A percentile compares a stretch with the other conserved stretches of the same genome.
phyloP scores from a whole-genome alignment of 768 basidiomycete genomes.

The Hysterangium stoloniferum region DNA sequence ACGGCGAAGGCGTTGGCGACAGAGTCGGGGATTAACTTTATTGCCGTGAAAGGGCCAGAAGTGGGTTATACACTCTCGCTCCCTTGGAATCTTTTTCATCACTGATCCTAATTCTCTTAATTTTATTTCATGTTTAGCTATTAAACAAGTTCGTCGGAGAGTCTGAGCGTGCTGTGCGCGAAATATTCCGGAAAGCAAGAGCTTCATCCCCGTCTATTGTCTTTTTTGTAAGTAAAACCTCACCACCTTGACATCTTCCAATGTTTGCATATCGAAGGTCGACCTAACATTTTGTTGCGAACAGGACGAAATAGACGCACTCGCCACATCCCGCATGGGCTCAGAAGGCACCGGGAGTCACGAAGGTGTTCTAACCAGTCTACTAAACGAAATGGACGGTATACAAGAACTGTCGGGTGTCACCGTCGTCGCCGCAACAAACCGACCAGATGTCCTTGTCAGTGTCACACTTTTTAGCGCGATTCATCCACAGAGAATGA shows the following conservation, averaged over 20 bases:
- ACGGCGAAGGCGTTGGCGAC: constrained; percentile 87
- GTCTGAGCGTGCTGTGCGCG: constrained; percentile 89
- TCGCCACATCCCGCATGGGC: constrained; percentile 66
- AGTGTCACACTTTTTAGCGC: constrained; percentile 25
- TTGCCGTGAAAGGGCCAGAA: constrained; percentile 97
- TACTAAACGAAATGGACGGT: constrained; percentile 98
- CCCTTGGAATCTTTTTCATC: constrained; percentile 6
- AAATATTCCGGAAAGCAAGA: constrained; percentile 92
- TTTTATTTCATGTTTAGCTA: constrained; percentile 42
- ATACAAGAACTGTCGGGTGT: constrained; percentile 92
- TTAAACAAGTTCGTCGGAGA: constrained; percentile 97
- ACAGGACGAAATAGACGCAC: constrained; percentile 95
- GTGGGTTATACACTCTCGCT: constrained; percentile 33
- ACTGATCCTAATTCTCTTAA: not conserved
- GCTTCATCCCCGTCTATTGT: constrained; percentile 92
- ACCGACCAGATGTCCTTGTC: constrained; percentile 87
- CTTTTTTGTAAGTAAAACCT: constrained; percentile 74
- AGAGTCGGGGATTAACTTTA: constrained; percentile 91
- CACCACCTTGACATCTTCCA: too few species aligned
- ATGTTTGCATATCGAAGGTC: too few species aligned
- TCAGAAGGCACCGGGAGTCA: constrained; percentile 58
- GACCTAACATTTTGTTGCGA: not conserved
- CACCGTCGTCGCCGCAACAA: constrained; percentile 94
- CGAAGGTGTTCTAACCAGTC: constrained; percentile 85
- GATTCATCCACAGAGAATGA: not conserved